These are phyloP conservation scores for Roridomyces roridus DNA, from an alignment of 768 basidiomycete genomes.

Conservation along the genomic window DNA sequence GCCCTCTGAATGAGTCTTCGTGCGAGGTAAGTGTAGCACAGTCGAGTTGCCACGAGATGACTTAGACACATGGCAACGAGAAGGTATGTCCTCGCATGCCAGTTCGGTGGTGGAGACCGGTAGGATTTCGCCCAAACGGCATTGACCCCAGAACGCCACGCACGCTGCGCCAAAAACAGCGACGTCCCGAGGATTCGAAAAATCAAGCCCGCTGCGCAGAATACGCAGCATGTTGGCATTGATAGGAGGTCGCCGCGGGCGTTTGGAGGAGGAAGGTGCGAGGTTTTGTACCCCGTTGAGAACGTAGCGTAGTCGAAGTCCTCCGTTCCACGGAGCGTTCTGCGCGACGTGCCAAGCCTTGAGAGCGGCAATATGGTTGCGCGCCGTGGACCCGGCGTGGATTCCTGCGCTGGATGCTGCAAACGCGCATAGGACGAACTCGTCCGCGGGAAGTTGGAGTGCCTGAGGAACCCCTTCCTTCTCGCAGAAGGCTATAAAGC, in stretches of 20 bases:
- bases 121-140: constrained; percentile 36
- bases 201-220: constrained; percentile 30
- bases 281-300: constrained; percentile 30
- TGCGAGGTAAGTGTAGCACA: constrained; percentile 27
- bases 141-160: constrained; percentile 42
- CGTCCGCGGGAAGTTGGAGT: constrained; percentile 3
- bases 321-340: constrained; percentile 27
- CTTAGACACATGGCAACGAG: neutral
- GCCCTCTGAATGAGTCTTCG: constrained; percentile 5
- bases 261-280: constrained; percentile 25
- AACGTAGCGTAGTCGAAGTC: constrained; percentile 26
- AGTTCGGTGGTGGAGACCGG: constrained; percentile 11
- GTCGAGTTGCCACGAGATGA: constrained; percentile 16
- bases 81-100: constrained; percentile 21
- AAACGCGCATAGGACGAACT: constrained; percentile 36
- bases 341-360: constrained; percentile 42
- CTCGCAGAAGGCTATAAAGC: neutral
- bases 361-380: constrained; percentile 31
- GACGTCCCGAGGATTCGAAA: constrained; percentile 29
- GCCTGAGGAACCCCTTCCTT: neutral
- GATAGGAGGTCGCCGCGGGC: constrained; percentile 27
- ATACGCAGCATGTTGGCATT: constrained; percentile 30
- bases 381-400: constrained; percentile 23
- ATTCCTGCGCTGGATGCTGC: constrained; percentile 29
- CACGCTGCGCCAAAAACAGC: constrained; percentile 40